These are phyloP conservation scores for Phialophora verrucosa DNA, from an alignment of 2,329 filamentous ascomycete species.

Conservation along the genomic window DNA sequence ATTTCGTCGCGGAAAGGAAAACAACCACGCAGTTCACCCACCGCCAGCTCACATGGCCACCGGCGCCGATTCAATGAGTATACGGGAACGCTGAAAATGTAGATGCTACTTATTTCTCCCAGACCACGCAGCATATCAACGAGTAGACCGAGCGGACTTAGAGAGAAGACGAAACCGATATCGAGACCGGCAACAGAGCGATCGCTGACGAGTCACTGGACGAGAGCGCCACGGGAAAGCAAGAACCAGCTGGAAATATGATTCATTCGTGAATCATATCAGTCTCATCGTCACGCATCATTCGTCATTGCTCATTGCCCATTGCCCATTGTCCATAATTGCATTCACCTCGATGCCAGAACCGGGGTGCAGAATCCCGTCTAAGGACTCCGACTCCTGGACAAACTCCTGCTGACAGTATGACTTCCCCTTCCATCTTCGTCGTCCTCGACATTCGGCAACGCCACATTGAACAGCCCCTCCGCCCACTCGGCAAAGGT, in stretches of 20 bases:
- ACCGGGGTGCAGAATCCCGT: background rate
- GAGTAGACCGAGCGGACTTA: background rate
- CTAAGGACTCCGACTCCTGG: conserved; percentile 34
- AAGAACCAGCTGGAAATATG: background rate
- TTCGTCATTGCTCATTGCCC: background rate
- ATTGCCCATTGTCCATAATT: background rate
- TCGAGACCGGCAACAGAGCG: background rate
- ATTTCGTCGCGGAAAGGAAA: background rate
- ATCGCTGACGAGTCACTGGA: background rate
- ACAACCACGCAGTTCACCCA: background rate
- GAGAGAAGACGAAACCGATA: background rate
- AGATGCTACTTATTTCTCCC: background rate
- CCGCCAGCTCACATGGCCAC: background rate
- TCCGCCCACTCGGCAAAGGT: conserved; percentile 68
- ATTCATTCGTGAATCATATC: background rate
- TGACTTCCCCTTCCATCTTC: conserved; percentile 39
- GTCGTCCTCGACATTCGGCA: conserved; percentile 41
- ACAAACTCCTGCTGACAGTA: conserved; percentile 35
- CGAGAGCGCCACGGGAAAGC: background rate
- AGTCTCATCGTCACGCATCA: background rate
- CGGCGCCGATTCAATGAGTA: background rate
- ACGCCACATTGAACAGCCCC: conserved; percentile 58
- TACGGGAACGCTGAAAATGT: background rate
- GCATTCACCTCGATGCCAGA: background rate
- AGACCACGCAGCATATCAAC: background rate